These are phyloP conservation scores for Hypericum perforatum DNA, from an alignment of 345 rosid genomes.

Conservation along the genomic window DNA sequence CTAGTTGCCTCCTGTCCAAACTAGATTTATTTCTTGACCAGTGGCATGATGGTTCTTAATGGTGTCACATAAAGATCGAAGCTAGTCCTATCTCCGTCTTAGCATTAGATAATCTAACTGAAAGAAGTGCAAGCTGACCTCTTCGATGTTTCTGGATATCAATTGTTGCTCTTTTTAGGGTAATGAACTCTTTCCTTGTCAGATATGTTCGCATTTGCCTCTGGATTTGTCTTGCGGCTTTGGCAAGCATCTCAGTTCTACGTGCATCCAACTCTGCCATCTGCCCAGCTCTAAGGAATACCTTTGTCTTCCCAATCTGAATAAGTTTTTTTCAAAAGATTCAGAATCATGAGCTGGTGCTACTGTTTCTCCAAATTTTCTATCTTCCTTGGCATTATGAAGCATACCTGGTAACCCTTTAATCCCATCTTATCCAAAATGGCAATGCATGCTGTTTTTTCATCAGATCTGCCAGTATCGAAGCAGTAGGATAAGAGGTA, in stretches of 20 bases:
- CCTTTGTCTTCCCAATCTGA: constrained; percentile 61
- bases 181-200: constrained; percentile 38
- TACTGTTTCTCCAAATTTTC: too few species aligned
- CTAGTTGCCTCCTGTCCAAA: too few species aligned
- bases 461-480: constrained; percentile 35
- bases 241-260: constrained; percentile 49
- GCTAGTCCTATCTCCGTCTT: too few species aligned
- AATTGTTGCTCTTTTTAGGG: constrained; percentile 35
- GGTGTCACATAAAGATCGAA: too few species aligned
- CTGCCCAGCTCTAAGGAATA: constrained; percentile 66
- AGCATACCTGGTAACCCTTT: constrained; percentile 55
- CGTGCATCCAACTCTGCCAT: constrained; percentile 67
- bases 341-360: not conserved
- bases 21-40: too few species aligned
- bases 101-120: too few species aligned
- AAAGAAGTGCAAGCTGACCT: constrained; percentile 45
- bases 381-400: not conserved
- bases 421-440: constrained; percentile 49
- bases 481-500: too few species aligned
- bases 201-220: constrained; percentile 47
- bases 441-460: constrained; percentile 43
- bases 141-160: constrained; percentile 38
- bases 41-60: too few species aligned
- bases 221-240: constrained; percentile 42
- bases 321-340: not conserved